Base-by-base conservation (phyloP, 305 asterid species). In the Ajuga reptans region DNA sequence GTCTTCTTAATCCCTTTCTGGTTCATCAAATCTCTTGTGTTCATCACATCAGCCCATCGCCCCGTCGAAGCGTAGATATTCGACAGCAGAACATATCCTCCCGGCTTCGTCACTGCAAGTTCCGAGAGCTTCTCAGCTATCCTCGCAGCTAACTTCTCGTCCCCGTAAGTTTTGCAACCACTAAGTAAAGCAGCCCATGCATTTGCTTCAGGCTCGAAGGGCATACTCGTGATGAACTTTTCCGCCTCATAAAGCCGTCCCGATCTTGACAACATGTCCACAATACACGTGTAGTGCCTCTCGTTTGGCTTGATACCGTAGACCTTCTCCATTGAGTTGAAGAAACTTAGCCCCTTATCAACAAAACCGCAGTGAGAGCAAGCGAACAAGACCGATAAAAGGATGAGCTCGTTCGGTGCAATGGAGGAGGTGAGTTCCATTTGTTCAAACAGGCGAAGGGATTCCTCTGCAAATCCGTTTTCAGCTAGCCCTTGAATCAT, bases 401-500 rank as follows among this genome's bases (percentile, higher is more conserved):
- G 72, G 61, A 91, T 86, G 68, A 81, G 83, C 74, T 87, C 91
- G n/a, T 85, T 85, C 14, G 91, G 92, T 33, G 74, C 51, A 24
- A 70, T 5, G 8, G 80, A 46, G 4, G 88, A 68, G 27, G 73
- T 67, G 10, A 3, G 39, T 27, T 80, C 83, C 83, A 84, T 82
- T 73, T 87, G 79, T 55, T 87, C 86, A 34, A 91, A 89, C 42
- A 82, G 45, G 18, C 37, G 21, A 51, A 89, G 81, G 5, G 91
- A 75, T 79, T 91, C 93, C 69, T 78, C 77, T 6, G 91, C 90
- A 24, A 63, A 82, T 12, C 97, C 96, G 4, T 89, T 91, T 69
- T 85, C 95, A 4, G 95, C 89, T 12, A 91, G 90, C 58, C 97
- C 96, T 76, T 87, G 93, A 68, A 91, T 87, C 96, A 91, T 85